These are phyloP conservation scores for Tieghemostelium lacteum DNA, from an alignment of 78 protist species.

Conservation along the genomic window DNA sequence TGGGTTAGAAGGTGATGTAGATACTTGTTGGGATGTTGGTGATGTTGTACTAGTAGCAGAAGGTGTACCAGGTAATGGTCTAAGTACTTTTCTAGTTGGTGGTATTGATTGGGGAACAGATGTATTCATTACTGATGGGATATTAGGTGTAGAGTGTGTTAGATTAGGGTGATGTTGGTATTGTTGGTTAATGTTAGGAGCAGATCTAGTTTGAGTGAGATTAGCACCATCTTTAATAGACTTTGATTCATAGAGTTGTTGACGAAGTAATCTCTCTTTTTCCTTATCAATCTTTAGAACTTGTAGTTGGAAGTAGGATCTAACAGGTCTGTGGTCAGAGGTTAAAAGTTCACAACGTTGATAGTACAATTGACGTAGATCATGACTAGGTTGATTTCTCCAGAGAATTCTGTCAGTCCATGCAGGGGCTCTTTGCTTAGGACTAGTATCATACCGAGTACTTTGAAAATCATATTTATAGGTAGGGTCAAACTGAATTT, in stretches of 20 bases:
- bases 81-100: neutral
- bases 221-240: constrained; percentile 3
- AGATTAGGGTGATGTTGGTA: neutral
- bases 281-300: constrained; percentile 73
- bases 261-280: constrained; percentile 60
- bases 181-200: neutral
- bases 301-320: constrained; percentile 48
- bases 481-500: constrained; percentile 84
- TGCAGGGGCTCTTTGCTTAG: constrained; percentile 87
- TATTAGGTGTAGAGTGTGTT: no score
- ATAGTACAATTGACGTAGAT: constrained; percentile 31
- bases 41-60: no score
- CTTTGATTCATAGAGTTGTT: constrained; percentile 46
- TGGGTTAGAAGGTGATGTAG: neutral
- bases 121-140: no score
- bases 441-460: constrained; percentile 80
- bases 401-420: constrained; percentile 88
- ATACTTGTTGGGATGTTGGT: constrained; percentile 1
- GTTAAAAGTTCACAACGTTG: constrained; percentile 29
- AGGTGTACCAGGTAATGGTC: neutral
- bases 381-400: constrained; percentile 38
- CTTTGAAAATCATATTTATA: constrained; percentile 87
- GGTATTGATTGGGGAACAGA: neutral
- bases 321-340: constrained; percentile 93
- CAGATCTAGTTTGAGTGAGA: neutral